Conservation (phyloP, 306 rosid species). For the Medicago lupulina region DNA sequence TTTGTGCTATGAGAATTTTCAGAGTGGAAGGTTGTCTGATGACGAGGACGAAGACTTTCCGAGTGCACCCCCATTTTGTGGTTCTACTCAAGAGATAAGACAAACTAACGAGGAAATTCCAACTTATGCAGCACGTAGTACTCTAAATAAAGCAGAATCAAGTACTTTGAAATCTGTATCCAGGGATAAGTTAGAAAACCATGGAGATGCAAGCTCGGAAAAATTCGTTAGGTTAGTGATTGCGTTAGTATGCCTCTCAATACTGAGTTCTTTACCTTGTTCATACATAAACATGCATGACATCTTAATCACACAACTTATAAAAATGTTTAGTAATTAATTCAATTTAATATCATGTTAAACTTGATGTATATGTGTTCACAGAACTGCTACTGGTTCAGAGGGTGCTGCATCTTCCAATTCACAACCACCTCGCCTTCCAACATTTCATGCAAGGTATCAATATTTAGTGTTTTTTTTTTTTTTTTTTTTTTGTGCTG, state of each 20-base stretch:
- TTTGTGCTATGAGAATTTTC: constrained; percentile 45
- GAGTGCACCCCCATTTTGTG: constrained; percentile 88
- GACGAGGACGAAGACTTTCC: constrained; percentile 73
- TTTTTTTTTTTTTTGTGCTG: constrained; percentile 33
- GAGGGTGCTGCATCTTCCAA: constrained; percentile 69
- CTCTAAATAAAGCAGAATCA: constrained; percentile 44
- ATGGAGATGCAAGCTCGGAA: constrained; percentile 51
- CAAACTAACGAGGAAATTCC: constrained; percentile 51
- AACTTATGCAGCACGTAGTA: constrained; percentile 44
- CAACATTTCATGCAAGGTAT: constrained; percentile 96
- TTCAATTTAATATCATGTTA: constrained; percentile 15
- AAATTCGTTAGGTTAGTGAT: constrained; percentile 68
- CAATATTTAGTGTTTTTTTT: constrained; percentile 17
- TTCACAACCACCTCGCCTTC: constrained; percentile 71
- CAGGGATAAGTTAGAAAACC: constrained; percentile 44
- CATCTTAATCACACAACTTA: constrained; percentile 19
- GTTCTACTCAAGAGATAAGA: constrained; percentile 66
- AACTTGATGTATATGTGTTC: constrained; percentile 33
- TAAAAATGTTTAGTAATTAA: neutral
- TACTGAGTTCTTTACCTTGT: constrained; percentile 6
- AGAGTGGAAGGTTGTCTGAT: constrained; percentile 64
- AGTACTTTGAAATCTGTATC: constrained; percentile 42
- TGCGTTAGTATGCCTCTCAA: constrained; percentile 3
- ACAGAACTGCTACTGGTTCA: constrained; percentile 66
- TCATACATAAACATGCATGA: constrained; percentile 2